Base-by-base conservation (phyloP, 2,329 filamentous ascomycete species). In the Alternaria infectoria region DNA sequence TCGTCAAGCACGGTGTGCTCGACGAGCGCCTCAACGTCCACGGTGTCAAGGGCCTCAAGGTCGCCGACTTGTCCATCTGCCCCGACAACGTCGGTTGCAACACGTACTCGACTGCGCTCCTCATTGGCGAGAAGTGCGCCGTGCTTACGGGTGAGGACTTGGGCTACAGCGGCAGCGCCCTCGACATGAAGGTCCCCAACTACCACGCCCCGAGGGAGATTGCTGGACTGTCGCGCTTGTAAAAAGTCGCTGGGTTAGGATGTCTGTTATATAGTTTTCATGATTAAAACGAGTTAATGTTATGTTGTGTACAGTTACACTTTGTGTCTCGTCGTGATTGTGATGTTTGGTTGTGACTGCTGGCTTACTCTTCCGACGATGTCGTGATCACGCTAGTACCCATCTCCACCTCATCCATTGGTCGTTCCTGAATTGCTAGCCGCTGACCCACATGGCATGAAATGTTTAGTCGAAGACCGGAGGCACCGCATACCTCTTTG, bases 11-110 rank as follows among this genome's bases (percentile, higher is more conserved):
- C 73, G 91, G 91, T 63, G 91, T 93, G 0, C 81, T 93, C 40
- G 91, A 93, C 74, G 90, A 92, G 80, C 87, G 91, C 63, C 85
- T 93, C 59, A 93, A 93, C 69, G 91, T 93, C 4, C 90, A 93
- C 75, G 91, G 90, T 55, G 90, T 93, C 68, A 86, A 92, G 83
- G 89, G 89, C 15, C 86, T 93, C 71, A 93, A 93, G 85, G 90
- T 93, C 23, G 90, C 90, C 12, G 91, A 93, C 78, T 79, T 93
- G 47, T 89, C 86, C 54, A 91, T 93, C 82, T 93, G 90, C 79
- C 91, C 91, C 1, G 90, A 93, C 79, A 93, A 93, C 68, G 90
- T 93, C 21, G 91, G 77, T 49, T 82, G 80, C 77, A 83, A 80
- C 67, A 88, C 86, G 13, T 89, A 89, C 77, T 86, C 87, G 66